These are phyloP conservation scores for Solanum paucissectum DNA, from an alignment of 257 asterid genomes.

Conservation along the genomic window DNA sequence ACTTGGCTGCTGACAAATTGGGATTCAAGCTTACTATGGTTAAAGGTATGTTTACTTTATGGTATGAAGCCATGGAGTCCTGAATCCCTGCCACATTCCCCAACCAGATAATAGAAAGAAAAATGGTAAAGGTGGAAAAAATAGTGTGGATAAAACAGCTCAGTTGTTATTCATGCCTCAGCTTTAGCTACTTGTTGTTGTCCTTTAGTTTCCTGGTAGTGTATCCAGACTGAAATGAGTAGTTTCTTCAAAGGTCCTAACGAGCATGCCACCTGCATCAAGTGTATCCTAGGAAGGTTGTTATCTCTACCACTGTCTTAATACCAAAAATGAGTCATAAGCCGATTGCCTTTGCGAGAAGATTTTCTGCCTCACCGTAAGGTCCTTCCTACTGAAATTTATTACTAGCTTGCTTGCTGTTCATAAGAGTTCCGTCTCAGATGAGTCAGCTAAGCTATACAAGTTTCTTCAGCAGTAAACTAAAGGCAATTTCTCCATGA, in stretches of 20 bases:
- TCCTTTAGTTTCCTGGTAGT: not conserved
- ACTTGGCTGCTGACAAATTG: conserved; percentile 79
- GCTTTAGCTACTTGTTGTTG: not conserved
- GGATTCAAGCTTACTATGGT: conserved; percentile 57
- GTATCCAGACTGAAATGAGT: not conserved
- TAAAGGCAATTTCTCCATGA: not conserved
- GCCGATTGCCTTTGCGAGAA: not conserved
- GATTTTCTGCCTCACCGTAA: not conserved
- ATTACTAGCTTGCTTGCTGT: not conserved
- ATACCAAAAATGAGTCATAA: not conserved
- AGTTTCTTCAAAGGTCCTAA: not conserved
- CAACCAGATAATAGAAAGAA: not conserved
- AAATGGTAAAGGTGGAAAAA: not conserved
- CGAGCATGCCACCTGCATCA: not conserved
- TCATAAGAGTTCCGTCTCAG: not conserved
- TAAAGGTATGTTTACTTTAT: conserved; percentile 26
- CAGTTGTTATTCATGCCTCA: not conserved
- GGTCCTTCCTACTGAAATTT: not conserved
- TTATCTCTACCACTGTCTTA: not conserved
- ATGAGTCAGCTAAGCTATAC: not conserved
- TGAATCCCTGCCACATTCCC: not conserved
- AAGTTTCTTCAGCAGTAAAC: not conserved
- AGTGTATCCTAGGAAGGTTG: not conserved
- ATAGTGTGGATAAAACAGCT: not conserved
- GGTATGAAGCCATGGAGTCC: not conserved